Conservation (phyloP, 192 early-diverging fungal species). For the Chytriomyces hyalinus region DNA sequence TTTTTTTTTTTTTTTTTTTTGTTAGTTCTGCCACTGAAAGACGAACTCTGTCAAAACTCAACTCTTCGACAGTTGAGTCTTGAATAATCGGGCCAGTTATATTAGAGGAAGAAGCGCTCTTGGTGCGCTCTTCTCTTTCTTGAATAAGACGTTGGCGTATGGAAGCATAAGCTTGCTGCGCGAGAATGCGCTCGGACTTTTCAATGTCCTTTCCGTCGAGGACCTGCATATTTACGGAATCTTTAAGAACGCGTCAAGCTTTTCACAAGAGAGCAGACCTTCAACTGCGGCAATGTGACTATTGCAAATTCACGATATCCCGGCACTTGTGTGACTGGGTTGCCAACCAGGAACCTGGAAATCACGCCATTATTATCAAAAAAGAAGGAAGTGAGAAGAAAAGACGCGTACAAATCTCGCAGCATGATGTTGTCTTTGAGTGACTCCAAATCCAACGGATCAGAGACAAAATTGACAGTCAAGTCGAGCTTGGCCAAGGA, state of each 20-base stretch:
- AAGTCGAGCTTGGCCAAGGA: slow-evolving; percentile 47
- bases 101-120: neutral
- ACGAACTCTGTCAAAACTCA: neutral
- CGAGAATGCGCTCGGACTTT: slow-evolving; percentile 60
- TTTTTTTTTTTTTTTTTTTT: neutral
- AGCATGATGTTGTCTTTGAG: slow-evolving; percentile 48
- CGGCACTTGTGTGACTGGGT: slow-evolving; percentile 55
- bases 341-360: slow-evolving; percentile 57
- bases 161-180: slow-evolving; percentile 47
- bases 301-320: slow-evolving; percentile 63
- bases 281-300: slow-evolving; percentile 58
- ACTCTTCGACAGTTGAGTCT: neutral
- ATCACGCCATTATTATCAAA: neutral
- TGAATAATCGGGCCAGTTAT: neutral
- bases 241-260: neutral
- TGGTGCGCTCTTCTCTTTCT: slow-evolving; percentile 17
- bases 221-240: slow-evolving; percentile 22
- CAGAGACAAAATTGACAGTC: slow-evolving; percentile 66
- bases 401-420: slow-evolving; percentile 46
- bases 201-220: slow-evolving; percentile 61
- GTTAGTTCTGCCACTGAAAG: neutral
- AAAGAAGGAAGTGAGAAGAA: slow-evolving; percentile 5
- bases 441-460: slow-evolving; percentile 51
- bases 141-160: slow-evolving; percentile 42
- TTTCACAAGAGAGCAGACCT: slow-evolving; percentile 38